These are phyloP conservation scores for Laburnicola sp. DNA, from an alignment of 2,329 filamentous ascomycete genomes.

Conservation along the genomic window DNA sequence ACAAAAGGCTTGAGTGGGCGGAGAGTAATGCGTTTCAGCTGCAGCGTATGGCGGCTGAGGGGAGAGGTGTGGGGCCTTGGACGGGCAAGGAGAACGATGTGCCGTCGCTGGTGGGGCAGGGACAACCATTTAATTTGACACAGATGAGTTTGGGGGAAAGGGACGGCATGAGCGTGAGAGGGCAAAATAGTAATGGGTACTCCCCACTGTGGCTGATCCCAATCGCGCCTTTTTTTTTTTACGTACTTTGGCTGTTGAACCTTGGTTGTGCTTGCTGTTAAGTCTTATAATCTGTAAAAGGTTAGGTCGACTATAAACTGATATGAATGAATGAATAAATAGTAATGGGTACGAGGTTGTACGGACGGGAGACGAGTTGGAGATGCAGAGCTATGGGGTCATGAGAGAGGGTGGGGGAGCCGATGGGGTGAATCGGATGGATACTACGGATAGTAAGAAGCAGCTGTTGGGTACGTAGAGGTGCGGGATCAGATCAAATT, in stretches of 20 bases:
- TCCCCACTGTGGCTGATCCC: no score
- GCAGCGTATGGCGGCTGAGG: conserved; percentile 13
- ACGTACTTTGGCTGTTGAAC: no score
- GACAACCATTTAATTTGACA: conserved; percentile 10
- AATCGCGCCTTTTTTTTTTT: no score
- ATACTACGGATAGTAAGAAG: not conserved
- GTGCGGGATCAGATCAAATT: no score
- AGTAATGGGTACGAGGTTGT: conserved; percentile 3
- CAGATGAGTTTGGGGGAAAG: conserved; percentile 4
- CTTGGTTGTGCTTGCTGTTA: no score
- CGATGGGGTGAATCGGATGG: not conserved
- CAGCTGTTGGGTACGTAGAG: not conserved
- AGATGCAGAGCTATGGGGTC: not conserved
- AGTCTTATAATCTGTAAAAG: no score
- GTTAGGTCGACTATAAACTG: no score
- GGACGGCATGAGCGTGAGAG: not conserved
- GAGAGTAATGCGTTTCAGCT: conserved; percentile 14
- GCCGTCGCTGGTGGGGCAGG: conserved; percentile 3
- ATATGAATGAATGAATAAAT: not conserved
- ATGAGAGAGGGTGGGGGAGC: not conserved
- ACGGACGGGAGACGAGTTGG: not conserved
- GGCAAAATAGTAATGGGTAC: not conserved
- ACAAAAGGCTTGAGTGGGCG: conserved; percentile 19
- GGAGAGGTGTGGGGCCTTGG: conserved; percentile 11
- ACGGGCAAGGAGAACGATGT: conserved; percentile 9